Conservation (phyloP, 2,329 filamentous ascomycete species). For the Penicillium sp. region DNA sequence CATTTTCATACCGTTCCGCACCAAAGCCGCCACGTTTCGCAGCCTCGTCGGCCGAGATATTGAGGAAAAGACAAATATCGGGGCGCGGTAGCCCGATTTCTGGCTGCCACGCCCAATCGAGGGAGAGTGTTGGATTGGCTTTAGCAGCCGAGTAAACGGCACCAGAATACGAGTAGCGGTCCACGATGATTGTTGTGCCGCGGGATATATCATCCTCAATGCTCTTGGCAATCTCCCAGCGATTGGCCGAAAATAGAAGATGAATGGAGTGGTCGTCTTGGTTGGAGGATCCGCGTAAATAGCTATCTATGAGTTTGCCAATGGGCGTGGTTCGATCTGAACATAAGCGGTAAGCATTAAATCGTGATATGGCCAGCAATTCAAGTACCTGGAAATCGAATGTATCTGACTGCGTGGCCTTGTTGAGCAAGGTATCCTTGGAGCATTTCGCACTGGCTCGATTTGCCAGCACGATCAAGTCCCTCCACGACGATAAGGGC, state of each 20-base stretch:
- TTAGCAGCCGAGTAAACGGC: slow-evolving; percentile 92
- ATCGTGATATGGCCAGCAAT: not conserved
- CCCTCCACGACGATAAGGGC: slow-evolving; percentile 81
- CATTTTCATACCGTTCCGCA: slow-evolving; percentile 79
- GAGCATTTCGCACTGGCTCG: slow-evolving; percentile 74
- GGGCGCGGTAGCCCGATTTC: slow-evolving; percentile 83
- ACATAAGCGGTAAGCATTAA: slow-evolving; percentile 10
- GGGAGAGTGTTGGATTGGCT: slow-evolving; percentile 59
- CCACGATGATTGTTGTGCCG: slow-evolving; percentile 74
- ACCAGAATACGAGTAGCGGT: slow-evolving; percentile 93
- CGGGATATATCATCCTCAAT: slow-evolving; percentile 49
- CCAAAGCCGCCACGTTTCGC: slow-evolving; percentile 78
- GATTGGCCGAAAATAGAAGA: slow-evolving; percentile 81
- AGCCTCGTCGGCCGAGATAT: slow-evolving; percentile 68
- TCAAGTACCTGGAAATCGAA: slow-evolving; percentile 59
- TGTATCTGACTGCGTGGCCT: slow-evolving; percentile 51
- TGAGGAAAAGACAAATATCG: slow-evolving; percentile 81
- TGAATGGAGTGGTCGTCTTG: slow-evolving; percentile 88
- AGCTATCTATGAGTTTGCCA: slow-evolving; percentile 78
- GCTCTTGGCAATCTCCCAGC: slow-evolving; percentile 62
- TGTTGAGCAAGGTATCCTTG: slow-evolving; percentile 48
- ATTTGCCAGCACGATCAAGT: slow-evolving; percentile 84
- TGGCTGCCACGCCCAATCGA: slow-evolving; percentile 76
- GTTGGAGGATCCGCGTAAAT: slow-evolving; percentile 65
- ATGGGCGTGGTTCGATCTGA: slow-evolving; percentile 76